Evolutionary conservation across 495 filamentous ascomycete genomes (phyloP).

Genomic region (Hypoxylon perforatum): DNA sequence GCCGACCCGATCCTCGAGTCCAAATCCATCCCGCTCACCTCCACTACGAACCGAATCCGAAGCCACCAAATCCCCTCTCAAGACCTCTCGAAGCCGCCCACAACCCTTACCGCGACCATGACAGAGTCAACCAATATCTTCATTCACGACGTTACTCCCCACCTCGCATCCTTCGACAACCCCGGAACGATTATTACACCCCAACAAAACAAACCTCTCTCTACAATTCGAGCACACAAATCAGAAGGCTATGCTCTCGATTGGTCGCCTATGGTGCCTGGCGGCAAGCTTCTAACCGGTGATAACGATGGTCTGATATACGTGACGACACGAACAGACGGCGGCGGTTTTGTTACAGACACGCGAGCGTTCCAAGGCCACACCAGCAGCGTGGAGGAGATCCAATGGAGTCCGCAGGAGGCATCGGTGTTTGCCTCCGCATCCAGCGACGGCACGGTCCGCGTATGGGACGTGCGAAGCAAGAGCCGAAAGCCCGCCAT

Average conservation of each 20-base stretch:
- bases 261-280: slow-evolving; percentile 81
- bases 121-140: slow-evolving; percentile 86
- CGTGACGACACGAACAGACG: slow-evolving; percentile 82
- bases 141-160: slow-evolving; percentile 91
- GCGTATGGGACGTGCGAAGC: slow-evolving; percentile 93
- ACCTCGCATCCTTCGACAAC: slow-evolving; percentile 86
- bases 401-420: slow-evolving; percentile 96
- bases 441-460: slow-evolving; percentile 91
- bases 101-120: slow-evolving; percentile 89
- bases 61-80: slow-evolving; percentile 77
- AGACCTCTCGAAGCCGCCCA: slow-evolving; percentile 75
- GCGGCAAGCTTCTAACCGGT: slow-evolving; percentile 88
- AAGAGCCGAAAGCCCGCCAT: slow-evolving; percentile 87
- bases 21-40: slow-evolving; percentile 82
- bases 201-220: slow-evolving; percentile 84
- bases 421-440: slow-evolving; percentile 92
- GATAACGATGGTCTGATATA: slow-evolving; percentile 93
- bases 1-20: slow-evolving; percentile 94
- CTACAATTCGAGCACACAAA: slow-evolving; percentile 89
- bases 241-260: slow-evolving; percentile 93
- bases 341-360: slow-evolving; percentile 87
- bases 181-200: slow-evolving; percentile 83
- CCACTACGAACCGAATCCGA: slow-evolving; percentile 93
- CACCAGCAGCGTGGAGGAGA: slow-evolving; percentile 85
- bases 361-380: slow-evolving; percentile 84